A percentile compares a stretch with the other conserved stretches of the same genome.
Conservation (phyloP, 495 filamentous ascomycete genomes). For the Letharia lupina region DNA sequence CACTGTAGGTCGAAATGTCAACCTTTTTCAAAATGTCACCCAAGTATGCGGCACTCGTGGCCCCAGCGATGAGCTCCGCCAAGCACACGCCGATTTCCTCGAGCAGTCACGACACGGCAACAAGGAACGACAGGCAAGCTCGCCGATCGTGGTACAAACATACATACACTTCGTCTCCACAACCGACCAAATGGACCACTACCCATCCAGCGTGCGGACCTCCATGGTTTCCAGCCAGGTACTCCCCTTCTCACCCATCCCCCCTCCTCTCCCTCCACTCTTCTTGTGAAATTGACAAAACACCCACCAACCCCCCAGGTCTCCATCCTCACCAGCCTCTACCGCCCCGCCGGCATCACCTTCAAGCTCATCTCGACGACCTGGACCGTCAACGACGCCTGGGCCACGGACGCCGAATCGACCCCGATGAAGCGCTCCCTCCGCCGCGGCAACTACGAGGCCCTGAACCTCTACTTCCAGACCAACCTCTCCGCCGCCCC, state of each 20-base stretch:
- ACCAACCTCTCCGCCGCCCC: constrained; percentile 33
- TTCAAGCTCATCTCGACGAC: constrained; percentile 60
- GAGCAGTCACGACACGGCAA: not conserved
- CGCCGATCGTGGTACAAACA: constrained; percentile 32
- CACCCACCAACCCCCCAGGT: constrained; percentile 25
- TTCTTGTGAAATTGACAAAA: not conserved
- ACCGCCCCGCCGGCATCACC: constrained; percentile 36
- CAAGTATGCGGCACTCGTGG: constrained; percentile 16
- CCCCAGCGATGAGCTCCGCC: constrained; percentile 15
- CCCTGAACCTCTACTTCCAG: constrained; percentile 48
- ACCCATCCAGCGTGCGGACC: constrained; percentile 29
- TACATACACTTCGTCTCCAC: constrained; percentile 44
- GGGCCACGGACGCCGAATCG: constrained; percentile 56
- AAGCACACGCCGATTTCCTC: constrained; percentile 9
- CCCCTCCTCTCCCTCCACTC: not conserved
- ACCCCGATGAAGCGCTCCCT: constrained; percentile 56
- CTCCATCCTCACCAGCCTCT: constrained; percentile 38
- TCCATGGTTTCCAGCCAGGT: constrained; percentile 40
- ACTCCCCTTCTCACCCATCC: not conserved
- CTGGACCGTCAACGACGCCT: constrained; percentile 63
- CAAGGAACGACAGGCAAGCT: not conserved
- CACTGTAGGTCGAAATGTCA: not conserved
- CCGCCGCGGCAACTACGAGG: constrained; percentile 42
- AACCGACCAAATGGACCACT: constrained; percentile 26
- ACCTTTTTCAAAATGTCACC: constrained; percentile 7